Evolutionary conservation across 2,329 filamentous ascomycete species (phyloP), one percentile per base, ranked within the genome.

Genomic region (Colletotrichum cereale): DNA sequence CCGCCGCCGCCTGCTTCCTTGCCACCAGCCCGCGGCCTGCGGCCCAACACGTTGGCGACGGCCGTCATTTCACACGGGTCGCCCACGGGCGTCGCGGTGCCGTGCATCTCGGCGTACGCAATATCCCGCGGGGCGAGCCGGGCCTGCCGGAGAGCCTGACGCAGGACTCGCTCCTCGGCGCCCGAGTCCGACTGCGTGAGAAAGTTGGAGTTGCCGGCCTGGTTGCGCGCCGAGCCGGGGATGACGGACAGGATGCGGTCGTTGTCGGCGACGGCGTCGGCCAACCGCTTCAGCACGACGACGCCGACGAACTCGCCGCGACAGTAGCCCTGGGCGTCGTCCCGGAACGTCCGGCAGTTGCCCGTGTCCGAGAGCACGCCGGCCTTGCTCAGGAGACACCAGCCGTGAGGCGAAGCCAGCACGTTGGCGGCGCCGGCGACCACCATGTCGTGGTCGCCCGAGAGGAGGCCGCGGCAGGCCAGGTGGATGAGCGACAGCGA

Each of bases 231-330:
- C 0, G 81, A 81, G 1, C 77, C 79, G 0, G 79, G 72, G 36
- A 87, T 82, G 2, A 84, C 78, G 16, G 80, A 84, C 1, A 82
- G 74, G 24, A 86, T 80, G 0, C 78, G 77, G 74, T 90, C 85
- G 0, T 83, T 82, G 48, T 88, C 86, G 5, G 75, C 74, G 0
- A 88, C 47, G 0, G 87, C 87, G 58, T 83, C 78, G 2, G 80
- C 77, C 0, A 89, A 77, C 0, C 75, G 79, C 77, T 89, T 89
- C 0, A 90, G 69, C 2, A 87, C 73, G 0, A 89, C 73, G 0
- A 80, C 74, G 0, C 76, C 84, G 1, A 81, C 76, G 0, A 84
- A 87, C 53, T 89, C 87, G 0, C 82, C 85, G 1, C 87, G 80
- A 11, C 82, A 86, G 73, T 89, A 89, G 0, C 87, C 88, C 64